phyloP scores from a whole-genome alignment of 2,329 filamentous ascomycete species.

The Exophiala mesophila region DNA sequence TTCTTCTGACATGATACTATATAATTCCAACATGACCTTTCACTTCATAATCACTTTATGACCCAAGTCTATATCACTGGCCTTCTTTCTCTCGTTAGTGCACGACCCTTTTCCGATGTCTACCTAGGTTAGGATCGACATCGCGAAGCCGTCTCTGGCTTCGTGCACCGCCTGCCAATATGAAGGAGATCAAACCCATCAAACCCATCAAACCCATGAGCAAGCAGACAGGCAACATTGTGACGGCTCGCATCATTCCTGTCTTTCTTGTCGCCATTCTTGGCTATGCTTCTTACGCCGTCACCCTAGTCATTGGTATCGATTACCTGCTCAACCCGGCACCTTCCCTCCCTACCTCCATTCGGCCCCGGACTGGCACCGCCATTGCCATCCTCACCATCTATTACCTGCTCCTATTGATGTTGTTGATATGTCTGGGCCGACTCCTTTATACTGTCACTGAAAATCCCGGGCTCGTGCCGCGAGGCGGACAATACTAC shows the following conservation, averaged over 20 bases:
- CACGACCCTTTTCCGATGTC: no score
- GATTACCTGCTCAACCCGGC: conserved; percentile 61
- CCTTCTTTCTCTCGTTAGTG: no score
- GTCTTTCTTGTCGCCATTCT: conserved; percentile 61
- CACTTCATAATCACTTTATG: no score
- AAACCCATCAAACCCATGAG: conserved; percentile 10
- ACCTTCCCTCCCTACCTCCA: conserved; percentile 30
- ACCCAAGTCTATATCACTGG: no score
- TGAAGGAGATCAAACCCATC: conserved; percentile 12
- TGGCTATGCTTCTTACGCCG: conserved; percentile 66
- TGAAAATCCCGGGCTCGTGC: conserved; percentile 67
- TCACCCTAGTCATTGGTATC: conserved; percentile 64
- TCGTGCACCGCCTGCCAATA: neutral
- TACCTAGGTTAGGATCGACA: no score
- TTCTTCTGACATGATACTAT: no score
- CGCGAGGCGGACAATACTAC: conserved; percentile 50
- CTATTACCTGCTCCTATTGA: conserved; percentile 66
- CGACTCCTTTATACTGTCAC: conserved; percentile 66
- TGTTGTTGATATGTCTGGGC: conserved; percentile 63
- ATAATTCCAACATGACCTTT: no score
- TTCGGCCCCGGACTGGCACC: conserved; percentile 46
- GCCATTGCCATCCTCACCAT: conserved; percentile 67
- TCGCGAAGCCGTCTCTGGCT: no score
- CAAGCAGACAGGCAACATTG: conserved; percentile 43
- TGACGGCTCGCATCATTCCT: conserved; percentile 64